Base-by-base conservation (phyloP, 192 early-diverging fungal species). In the Entomortierella beljakovae region DNA sequence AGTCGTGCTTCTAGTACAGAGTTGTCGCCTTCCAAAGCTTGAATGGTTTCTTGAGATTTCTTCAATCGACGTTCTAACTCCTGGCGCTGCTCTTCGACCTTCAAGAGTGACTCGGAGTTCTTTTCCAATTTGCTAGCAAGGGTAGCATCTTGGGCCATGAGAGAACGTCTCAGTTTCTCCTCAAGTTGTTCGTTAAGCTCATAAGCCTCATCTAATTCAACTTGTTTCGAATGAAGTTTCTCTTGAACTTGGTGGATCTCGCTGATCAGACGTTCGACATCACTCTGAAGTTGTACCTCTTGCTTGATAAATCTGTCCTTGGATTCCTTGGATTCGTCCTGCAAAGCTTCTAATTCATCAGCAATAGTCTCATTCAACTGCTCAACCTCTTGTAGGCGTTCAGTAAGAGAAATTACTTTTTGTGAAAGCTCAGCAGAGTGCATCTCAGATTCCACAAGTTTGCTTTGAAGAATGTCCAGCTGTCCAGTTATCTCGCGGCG, bases 11-110 rank as follows among this genome's bases (percentile, higher is more conserved):
- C 75, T 9, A 79, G 48, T 16, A 79, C 67, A n/a, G 67, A 79
- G 38, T 79, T 79, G 50, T 79, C 75, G 0, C 75, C 67, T 34
- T 79, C 75, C 20, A 79, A 26, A 40, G 70, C 55, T 42, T 79
- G 75, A 38, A 70, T 70, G 11, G 61, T 57, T 57, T 79, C 75
- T 40, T 79, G 75, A 28, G 75, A 61, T 40, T 79, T 63, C 43
- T 70, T 64, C 43, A 77, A 5, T n/a, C 53, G 74, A 16, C 38
- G 49, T 10, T 77, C 66, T 8, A 77, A 28, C 9, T 68, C 66
- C 31, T 54, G 54, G 23, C 74, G 64, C 28, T 76, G 64, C 23
- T 61, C 50, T n/a, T 53, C 64, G 29, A 60, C 37, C 0, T 22
- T 15, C 48, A 65, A 18, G 8, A 57, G 22, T 1, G 65, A 56